phyloP scores from a whole-genome alignment of 2,329 filamentous ascomycete species.

The Beauveria brongniartii region DNA sequence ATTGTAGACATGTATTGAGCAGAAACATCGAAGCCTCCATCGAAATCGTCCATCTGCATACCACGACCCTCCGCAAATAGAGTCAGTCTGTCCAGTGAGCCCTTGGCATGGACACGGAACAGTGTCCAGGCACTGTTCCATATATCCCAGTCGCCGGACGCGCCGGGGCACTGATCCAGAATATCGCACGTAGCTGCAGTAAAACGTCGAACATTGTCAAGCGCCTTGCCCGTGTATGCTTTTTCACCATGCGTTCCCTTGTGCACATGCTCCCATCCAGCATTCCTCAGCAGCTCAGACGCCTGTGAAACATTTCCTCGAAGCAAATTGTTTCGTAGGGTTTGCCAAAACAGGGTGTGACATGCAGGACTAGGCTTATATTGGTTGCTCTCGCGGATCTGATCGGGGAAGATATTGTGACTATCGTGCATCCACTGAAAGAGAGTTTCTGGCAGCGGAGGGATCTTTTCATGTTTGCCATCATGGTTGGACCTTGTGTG shows the following conservation, averaged over 20 bases:
- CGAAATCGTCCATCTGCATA: constrained; percentile 27
- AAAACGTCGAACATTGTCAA: constrained; percentile 71
- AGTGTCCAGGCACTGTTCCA: constrained; percentile 73
- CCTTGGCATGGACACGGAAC: constrained; percentile 68
- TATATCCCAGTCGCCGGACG: constrained; percentile 71
- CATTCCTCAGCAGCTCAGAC: constrained; percentile 59
- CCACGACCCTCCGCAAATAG: constrained; percentile 71
- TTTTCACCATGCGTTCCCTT: constrained; percentile 56
- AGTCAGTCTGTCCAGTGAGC: constrained; percentile 61
- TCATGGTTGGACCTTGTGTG: constrained; percentile 48
- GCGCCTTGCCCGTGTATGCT: constrained; percentile 65
- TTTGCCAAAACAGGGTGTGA: constrained; percentile 77
- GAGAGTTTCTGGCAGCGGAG: constrained; percentile 65
- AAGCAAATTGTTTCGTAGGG: constrained; percentile 63
- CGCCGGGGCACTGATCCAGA: constrained; percentile 65
- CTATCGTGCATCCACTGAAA: constrained; percentile 75
- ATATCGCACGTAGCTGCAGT: constrained; percentile 60
- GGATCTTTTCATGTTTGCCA: constrained; percentile 30
- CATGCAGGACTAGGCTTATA: constrained; percentile 65
- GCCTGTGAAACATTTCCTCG: constrained; percentile 66
- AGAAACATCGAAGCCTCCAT: constrained; percentile 27
- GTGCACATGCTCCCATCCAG: constrained; percentile 70
- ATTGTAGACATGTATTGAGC: constrained; percentile 52
- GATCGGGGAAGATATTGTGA: constrained; percentile 63
- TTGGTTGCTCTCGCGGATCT: constrained; percentile 56